Base-by-base conservation (phyloP, 257 asterid species). In the Solanum pimpinellifolium region DNA sequence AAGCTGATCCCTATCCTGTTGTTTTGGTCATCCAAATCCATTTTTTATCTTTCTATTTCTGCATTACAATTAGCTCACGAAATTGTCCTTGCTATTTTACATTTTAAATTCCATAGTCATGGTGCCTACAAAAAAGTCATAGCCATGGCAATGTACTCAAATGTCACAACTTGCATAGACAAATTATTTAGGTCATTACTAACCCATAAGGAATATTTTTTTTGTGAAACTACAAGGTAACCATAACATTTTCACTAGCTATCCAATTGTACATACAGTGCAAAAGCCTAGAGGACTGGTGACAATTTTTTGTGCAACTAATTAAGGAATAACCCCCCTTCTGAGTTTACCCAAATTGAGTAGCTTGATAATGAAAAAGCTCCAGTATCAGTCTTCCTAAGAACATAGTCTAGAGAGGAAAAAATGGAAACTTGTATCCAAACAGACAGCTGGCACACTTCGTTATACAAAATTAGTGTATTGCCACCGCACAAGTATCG, bases 371-470 rank as follows among this genome's bases (percentile, higher is more conserved):
- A 42, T 46, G 39, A 44, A 44, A 76, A 44, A 44, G 62, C 62
- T 44, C 62, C 65, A 77, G 62, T 8, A 41, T 33, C 62, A 77
- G 62, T 77, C 62, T 41, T 41, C 59, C 84, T 27, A 78, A 78
- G 62, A 78, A 46, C 9, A 78, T 78, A 78, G 31, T 78, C 62
- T 46, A 78, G 41, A 46, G 52, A 86, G 74, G 47, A 70, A 52
- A 35, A 86, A 88, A 62, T 66, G 87, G 23, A 74, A 21, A 81
- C 88, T 56, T 81, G 33, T 62, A n/a, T 72, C 88, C 87, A 77
- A 81, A 27, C 25, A 78, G 84, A 46, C 16, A 25, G 23, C 84
- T 78, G 66, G 52, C 41, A 42, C 83, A 78, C 41, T 46, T 46
- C 5, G 2, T 25, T 16, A 78, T 15, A 78, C 42, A 80, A 29